Evolutionary conservation across 2,329 filamentous ascomycete species (phyloP).

Genomic region (Paramyrothecium sp.): DNA sequence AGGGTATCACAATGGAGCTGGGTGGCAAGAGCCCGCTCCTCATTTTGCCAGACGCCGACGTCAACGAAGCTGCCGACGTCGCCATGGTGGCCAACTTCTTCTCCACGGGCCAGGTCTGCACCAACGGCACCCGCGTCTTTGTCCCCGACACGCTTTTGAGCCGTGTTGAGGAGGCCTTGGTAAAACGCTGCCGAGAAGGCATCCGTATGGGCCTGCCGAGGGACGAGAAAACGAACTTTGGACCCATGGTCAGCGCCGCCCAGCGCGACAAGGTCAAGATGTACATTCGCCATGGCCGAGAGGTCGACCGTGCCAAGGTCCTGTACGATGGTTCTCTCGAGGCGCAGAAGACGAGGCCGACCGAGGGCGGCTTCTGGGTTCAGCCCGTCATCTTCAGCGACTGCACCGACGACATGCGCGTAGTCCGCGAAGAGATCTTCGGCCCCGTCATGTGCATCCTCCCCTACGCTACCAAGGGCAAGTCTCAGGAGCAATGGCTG

Average conservation of each 20-base stretch:
- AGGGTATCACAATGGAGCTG: slow-evolving; percentile 89
- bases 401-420: slow-evolving; percentile 79
- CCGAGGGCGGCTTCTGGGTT: slow-evolving; percentile 75
- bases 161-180: slow-evolving; percentile 65
- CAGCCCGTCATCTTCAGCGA: slow-evolving; percentile 81
- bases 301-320: slow-evolving; percentile 70
- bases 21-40: slow-evolving; percentile 84
- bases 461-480: slow-evolving; percentile 56
- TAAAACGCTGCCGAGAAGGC: slow-evolving; percentile 55
- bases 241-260: slow-evolving; percentile 72
- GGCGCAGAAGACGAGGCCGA: slow-evolving; percentile 47
- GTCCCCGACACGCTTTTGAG: slow-evolving; percentile 65
- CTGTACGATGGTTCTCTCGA: slow-evolving; percentile 69
- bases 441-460: slow-evolving; percentile 84
- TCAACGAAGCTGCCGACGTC: slow-evolving; percentile 80
- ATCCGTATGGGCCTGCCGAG: slow-evolving; percentile 75
- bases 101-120: slow-evolving; percentile 88
- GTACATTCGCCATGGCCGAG: slow-evolving; percentile 75
- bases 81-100: slow-evolving; percentile 96
- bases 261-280: slow-evolving; percentile 76
- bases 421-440: slow-evolving; percentile 83
- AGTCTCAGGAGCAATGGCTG: slow-evolving; percentile 37
- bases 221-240: slow-evolving; percentile 75
- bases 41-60: slow-evolving; percentile 74
- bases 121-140: slow-evolving; percentile 87